Base-by-base conservation (phyloP, 2,329 filamentous ascomycete species). In the Trichoderma sp. region DNA sequence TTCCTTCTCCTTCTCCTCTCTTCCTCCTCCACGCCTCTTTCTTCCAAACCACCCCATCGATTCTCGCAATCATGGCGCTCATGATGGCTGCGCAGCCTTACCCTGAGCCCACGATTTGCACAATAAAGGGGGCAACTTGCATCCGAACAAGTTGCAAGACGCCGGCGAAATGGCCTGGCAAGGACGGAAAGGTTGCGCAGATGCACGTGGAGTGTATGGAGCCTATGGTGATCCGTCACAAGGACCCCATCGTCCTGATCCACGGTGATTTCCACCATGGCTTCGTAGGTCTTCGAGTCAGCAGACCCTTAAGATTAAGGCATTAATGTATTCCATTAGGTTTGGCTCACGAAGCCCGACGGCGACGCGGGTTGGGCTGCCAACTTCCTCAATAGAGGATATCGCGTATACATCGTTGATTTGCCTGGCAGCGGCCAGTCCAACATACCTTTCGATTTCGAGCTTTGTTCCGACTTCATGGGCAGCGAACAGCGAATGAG, bases 291-390 rank as follows among this genome's bases (percentile, higher is more conserved):
- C 6, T 22, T 32, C 7, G 54, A 17, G 15, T 35, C 53, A 29
- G 19, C 22, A 17, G 22, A 15, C 12, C 17, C 12, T 27, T 9
- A 25, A 2, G 19, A 6, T 8, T 6, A 8, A 22, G 19, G n/a
- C 4, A 25, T 37, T 59, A 5, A 57, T 63, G 45, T 7, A 27
- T n/a, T 25, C 15, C 29, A n/a, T 27, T 58, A 81, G 78, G 73
- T 80, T 57, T 83, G 78, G 78, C 72, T 81, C 15, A 80, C 80
- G 42, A 86, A 83, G 19, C 83, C 84, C 6, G 82, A 85, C 65
- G 78, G 79, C 15, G 71, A 76, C 2, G 75, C 76, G 1, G 83
- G 83, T 9, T 85, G 83, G 83, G 80, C 81, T 0, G 78, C 79
- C 0, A 81, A 74, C 63, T 85, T 85, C 56, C 71, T 83, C 1